Percentiles rank a stretch among this genome's conserved stretches.
phyloP scores from a whole-genome alignment of 2,329 filamentous ascomycete genomes.

The Cadophora luteo-olivacea region DNA sequence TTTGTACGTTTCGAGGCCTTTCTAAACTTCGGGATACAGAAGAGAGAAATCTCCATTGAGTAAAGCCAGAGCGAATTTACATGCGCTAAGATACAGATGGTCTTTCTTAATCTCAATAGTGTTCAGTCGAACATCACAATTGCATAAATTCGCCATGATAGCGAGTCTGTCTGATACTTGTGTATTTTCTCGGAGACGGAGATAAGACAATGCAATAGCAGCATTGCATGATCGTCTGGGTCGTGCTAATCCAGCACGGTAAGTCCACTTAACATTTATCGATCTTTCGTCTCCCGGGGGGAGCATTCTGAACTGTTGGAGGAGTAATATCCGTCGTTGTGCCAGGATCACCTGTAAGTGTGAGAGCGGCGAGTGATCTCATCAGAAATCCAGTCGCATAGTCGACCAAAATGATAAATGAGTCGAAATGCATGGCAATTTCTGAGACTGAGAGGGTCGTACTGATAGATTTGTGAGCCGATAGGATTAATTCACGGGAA shows the following conservation, averaged over 20 bases:
- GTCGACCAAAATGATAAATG: not conserved
- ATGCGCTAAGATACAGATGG: not conserved
- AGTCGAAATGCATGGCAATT: constrained; percentile 12
- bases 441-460: constrained; percentile 14
- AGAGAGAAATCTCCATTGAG: constrained; percentile 18
- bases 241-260: not conserved
- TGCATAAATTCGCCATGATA: constrained; percentile 17
- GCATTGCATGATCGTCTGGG: constrained; percentile 15
- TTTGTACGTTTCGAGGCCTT: not conserved
- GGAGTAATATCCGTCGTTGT: not conserved
- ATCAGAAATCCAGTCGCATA: constrained; percentile 5
- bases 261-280: constrained; percentile 10
- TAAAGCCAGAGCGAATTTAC: not conserved
- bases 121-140: constrained; percentile 11
- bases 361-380: not conserved
- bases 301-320: not conserved
- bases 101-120: constrained; percentile 13
- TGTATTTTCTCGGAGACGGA: constrained; percentile 4
- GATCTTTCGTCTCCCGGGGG: constrained; percentile 15
- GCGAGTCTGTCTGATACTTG: constrained; percentile 14
- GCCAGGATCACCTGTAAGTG: not conserved
- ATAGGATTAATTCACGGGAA: not conserved
- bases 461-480: not conserved
- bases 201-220: constrained; percentile 10
- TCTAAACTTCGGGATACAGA: constrained; percentile 3